Evolutionary conservation across 441 rosid genomes (phyloP).

Genomic region (Croton setiger): DNA sequence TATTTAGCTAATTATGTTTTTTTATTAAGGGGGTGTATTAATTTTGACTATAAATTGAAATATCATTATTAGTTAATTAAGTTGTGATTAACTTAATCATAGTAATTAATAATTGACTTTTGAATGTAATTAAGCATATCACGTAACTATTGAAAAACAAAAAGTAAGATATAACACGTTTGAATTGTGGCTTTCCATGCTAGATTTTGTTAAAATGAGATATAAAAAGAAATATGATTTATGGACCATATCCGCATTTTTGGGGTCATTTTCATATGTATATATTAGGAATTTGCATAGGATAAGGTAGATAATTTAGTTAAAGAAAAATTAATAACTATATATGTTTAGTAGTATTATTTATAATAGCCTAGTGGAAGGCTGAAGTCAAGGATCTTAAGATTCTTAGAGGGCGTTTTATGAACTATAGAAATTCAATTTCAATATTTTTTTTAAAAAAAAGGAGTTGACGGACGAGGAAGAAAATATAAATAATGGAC

Average conservation of each 20-base stretch:
- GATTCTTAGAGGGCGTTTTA: too few species aligned
- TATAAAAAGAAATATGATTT: too few species aligned
- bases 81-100: not conserved
- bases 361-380: not conserved
- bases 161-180: not conserved
- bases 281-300: too few species aligned
- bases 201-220: not conserved
- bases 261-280: not conserved
- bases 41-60: conserved; percentile 5
- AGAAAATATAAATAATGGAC: not conserved
- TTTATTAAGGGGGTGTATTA: not conserved
- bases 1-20: not conserved
- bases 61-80: conserved; percentile 9
- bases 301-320: too few species aligned
- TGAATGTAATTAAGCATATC: too few species aligned
- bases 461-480: not conserved
- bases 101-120: too few species aligned
- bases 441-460: not conserved
- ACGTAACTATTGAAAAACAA: too few species aligned
- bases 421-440: not conserved
- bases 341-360: too few species aligned
- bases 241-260: not conserved
- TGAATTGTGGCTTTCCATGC: not conserved
- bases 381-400: not conserved
- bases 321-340: too few species aligned